Base-by-base conservation (phyloP, 2,329 filamentous ascomycete species). In the Myriosclerotinia curreyana region DNA sequence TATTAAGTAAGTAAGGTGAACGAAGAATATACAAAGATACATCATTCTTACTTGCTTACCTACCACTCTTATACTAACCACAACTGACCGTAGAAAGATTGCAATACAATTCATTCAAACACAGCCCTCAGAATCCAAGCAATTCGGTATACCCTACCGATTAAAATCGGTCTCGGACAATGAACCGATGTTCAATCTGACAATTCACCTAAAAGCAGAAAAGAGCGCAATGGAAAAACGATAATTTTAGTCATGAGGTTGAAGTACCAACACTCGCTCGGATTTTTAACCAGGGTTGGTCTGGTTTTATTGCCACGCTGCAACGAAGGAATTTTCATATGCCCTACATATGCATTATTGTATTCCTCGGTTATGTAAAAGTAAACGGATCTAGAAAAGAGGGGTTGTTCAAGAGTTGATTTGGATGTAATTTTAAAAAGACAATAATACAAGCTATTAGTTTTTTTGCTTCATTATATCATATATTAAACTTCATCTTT, bases 331-430 rank as follows among this genome's bases (percentile, higher is more conserved):
- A 25, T 48, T 58, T 25, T 36, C 28, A 36, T 58, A 40, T 58
- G 54, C 54, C 42, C 28, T 20, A 7, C n/a, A 15, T 59, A n/a
- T 48, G 40, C 42, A 40, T 15, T 22, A 7, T 56, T 58, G 8
- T 36, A 36, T 59, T 20, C 54, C 55, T 59, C 55, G 55, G 55
- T 25, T 59, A 59, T 59, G 5, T 36, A 34, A 22, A 48, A 31
- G 5, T 31, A n/a, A n/a, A n/a, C 34, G 15, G 42, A 15, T 34
- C 55, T 59, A 59, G n/a, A 31, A 22, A 44, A 14, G 55, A 25
- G 42, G 38, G 55, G 55, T 58, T 2, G 55, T 46, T 36, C 14
- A 36, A 34, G 42, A 20, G 20, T 36, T 4, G 49, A 36, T 9
- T 22, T 11, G 34, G 20, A 22, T 36, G 20, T 36, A 28, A 48